Conservation (phyloP, 352 stramenopile species). For the Phytophthora pisi region DNA sequence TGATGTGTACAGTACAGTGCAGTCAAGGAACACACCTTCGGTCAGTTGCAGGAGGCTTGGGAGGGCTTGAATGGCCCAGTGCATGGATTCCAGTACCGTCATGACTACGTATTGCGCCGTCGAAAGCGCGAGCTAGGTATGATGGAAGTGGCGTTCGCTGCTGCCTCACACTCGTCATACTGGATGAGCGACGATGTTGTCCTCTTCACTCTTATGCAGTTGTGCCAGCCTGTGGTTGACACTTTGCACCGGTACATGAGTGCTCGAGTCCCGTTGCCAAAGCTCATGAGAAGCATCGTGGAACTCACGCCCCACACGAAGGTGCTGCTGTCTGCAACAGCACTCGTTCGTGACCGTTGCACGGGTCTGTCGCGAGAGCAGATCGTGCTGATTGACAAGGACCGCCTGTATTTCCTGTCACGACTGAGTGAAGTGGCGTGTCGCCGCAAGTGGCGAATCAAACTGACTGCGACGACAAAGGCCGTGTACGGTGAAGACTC, state of each 20-base stretch:
- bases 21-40: constrained; percentile 66
- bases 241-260: constrained; percentile 85
- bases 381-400: constrained; percentile 73
- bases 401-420: constrained; percentile 71
- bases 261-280: constrained; percentile 70
- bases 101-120: constrained; percentile 83
- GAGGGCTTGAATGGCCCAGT: constrained; percentile 72
- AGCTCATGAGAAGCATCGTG: constrained; percentile 76
- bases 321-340: constrained; percentile 70
- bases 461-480: constrained; percentile 53
- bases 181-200: constrained; percentile 90
- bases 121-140: constrained; percentile 82
- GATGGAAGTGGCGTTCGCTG: constrained; percentile 87
- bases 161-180: constrained; percentile 87
- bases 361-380: constrained; percentile 79
- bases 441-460: constrained; percentile 70
- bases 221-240: constrained; percentile 84
- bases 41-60: constrained; percentile 80
- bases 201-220: constrained; percentile 86
- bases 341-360: constrained; percentile 77
- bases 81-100: constrained; percentile 76
- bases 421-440: constrained; percentile 71
- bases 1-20: constrained; percentile 53
- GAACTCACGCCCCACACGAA: constrained; percentile 80
- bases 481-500: constrained; percentile 80